Base-by-base conservation (phyloP, 1,284 basidiomycete species). In the Phaffia rhodozyma region DNA sequence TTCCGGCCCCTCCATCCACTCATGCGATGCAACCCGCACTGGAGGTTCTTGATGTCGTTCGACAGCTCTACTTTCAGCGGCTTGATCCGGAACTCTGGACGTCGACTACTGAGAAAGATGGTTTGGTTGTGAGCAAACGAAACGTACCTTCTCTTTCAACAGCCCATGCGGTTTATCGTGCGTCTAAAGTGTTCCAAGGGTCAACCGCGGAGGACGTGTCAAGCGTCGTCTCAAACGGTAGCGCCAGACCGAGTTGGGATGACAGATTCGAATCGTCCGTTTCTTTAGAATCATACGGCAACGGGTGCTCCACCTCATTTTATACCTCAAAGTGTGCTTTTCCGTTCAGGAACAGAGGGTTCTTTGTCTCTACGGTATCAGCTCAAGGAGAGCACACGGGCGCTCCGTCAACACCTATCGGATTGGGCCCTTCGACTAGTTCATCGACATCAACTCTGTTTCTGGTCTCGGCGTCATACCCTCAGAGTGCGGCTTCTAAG, bases 111-210 rank as follows among this genome's bases (percentile, higher is more conserved):
- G 89, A 91, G 67, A 89, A 89, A 29, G 78, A 78, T 68, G 88
- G 86, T 11, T 77, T 94, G 54, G 80, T 85, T 11, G 82, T 97
- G 5, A 84, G 89, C 67, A 84, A 86, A 68, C 87, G 87, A 70
- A 73, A 86, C 21, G 83, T 85, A 13, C 79, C 86, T 2, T 84
- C 87, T 61, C 83, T 97, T 20, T 96, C 91, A 9, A 80, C 85
- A 9, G 80, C 83, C 53, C 84, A 96, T 55, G 88, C 90, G 0
- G 84, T 97, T 4, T 87, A 93, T 72, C 86, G 86, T 66, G 91
- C 89, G 0, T 86, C 89, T 72, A 89, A 91, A 74, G 90, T 98
- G 66, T 86, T 98, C 56, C 88, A 97, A 72, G 93, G 94, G 1
- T 83, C 96, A 11, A 89, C 91, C 0, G 93, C 93, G 0, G 94